These are phyloP conservation scores for Termitomyces sp. DNA, from an alignment of 1,284 basidiomycete genomes.

Conservation along the genomic window DNA sequence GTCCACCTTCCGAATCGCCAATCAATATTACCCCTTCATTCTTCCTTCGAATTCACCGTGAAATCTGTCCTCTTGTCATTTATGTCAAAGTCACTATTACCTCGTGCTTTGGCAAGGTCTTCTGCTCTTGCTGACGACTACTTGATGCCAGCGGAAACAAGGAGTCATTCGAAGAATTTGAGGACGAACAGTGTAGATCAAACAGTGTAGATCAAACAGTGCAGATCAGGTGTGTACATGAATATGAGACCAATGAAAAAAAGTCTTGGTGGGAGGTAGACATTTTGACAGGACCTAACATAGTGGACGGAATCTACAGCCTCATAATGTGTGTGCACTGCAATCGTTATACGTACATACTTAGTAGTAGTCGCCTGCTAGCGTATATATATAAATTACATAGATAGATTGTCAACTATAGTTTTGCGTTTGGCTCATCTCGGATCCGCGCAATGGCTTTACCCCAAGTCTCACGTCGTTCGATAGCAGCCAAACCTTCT, in stretches of 20 bases:
- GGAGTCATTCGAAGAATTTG: conserved; percentile 37
- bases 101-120: conserved; percentile 7
- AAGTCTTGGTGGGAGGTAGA: conserved; percentile 5
- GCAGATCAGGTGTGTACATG: conserved; percentile 30
- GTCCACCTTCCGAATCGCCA: conserved; percentile 1
- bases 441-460: conserved; percentile 76
- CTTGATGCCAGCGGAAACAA: conserved; percentile 35
- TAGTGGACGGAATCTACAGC: not conserved
- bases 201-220: too few species aligned
- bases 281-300: not conserved
- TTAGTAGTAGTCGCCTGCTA: not conserved
- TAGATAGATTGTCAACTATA: conserved; percentile 13
- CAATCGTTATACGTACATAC: not conserved
- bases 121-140: conserved; percentile 16
- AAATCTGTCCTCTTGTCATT: conserved; percentile 25
- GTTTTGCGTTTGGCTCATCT: conserved; percentile 29
- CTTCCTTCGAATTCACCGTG: conserved; percentile 18
- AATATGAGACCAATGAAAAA: conserved; percentile 28
- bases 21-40: conserved; percentile 10
- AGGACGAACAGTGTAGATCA: too few species aligned
- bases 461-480: conserved; percentile 87
- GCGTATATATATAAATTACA: conserved; percentile 5
- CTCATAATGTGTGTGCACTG: conserved; percentile 6
- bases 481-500: conserved; percentile 69
- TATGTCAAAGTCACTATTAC: conserved; percentile 20